Conservation (phyloP, 495 filamentous ascomycete genomes). For the Aspergillus biplanus region DNA sequence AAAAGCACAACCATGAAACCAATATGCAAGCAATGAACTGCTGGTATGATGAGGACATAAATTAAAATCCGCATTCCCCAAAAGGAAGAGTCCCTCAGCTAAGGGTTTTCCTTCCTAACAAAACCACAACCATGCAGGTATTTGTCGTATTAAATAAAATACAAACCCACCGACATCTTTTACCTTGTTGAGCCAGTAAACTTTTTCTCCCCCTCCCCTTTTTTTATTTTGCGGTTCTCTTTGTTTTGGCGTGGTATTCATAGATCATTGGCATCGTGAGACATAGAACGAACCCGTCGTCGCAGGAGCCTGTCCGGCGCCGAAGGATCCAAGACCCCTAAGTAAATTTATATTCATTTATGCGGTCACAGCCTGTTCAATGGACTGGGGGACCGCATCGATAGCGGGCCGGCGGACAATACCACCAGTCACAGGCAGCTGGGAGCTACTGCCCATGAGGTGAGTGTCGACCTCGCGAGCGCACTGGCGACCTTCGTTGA, state of each 20-base stretch:
- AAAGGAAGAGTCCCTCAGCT: slow-evolving; percentile 1
- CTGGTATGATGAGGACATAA: slow-evolving; percentile 1
- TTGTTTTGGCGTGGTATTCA: slow-evolving; percentile 22
- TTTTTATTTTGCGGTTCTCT: background rate
- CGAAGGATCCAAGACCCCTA: background rate
- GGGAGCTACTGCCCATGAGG: slow-evolving; percentile 75
- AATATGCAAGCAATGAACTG: slow-evolving; percentile 1
- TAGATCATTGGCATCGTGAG: slow-evolving; percentile 28
- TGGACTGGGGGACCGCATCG: slow-evolving; percentile 44
- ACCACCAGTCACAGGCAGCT: slow-evolving; percentile 89
- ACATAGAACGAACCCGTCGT: slow-evolving; percentile 17
- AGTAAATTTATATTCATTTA: slow-evolving; percentile 12
- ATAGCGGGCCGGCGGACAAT: slow-evolving; percentile 82
- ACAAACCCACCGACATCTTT: slow-evolving; percentile 14
- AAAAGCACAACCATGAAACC: background rate
- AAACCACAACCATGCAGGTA: slow-evolving; percentile 16
- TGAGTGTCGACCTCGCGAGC: slow-evolving; percentile 93
- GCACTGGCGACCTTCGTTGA: slow-evolving; percentile 95
- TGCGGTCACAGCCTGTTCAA: slow-evolving; percentile 38
- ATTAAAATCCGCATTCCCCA: background rate
- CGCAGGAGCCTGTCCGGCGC: slow-evolving; percentile 25
- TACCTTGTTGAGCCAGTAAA: slow-evolving; percentile 18
- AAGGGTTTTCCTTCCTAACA: slow-evolving; percentile 9
- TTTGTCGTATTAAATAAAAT: slow-evolving; percentile 12
- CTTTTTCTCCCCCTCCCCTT: slow-evolving; percentile 12